Percentiles rank a stretch among this genome's conserved stretches.
These are phyloP conservation scores for Thyridium curvatum DNA, from an alignment of 2,329 filamentous ascomycete genomes.

Conservation along the genomic window DNA sequence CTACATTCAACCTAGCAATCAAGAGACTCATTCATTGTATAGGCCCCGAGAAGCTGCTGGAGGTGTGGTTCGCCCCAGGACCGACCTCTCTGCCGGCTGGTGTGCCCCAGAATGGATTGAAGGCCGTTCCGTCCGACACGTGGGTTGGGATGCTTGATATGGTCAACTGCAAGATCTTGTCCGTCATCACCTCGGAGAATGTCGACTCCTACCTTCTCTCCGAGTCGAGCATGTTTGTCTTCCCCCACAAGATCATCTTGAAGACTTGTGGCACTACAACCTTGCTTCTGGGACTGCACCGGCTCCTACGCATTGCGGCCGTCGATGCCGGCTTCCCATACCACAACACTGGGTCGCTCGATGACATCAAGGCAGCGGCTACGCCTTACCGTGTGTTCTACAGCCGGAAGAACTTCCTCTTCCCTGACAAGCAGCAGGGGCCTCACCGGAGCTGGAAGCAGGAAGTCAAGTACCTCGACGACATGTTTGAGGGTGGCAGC, in stretches of 20 bases:
- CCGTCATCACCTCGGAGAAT: conserved; percentile 85
- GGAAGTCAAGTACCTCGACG: conserved; percentile 88
- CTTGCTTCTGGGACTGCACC: conserved; percentile 79
- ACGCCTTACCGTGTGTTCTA: conserved; percentile 96
- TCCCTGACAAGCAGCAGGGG: conserved; percentile 87
- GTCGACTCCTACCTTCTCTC: conserved; percentile 96
- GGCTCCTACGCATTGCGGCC: conserved; percentile 87
- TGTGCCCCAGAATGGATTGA: conserved; percentile 71
- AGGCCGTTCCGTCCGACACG: conserved; percentile 72
- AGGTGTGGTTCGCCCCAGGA: conserved; percentile 94
- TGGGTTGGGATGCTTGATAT: conserved; percentile 98
- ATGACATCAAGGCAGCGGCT: conserved; percentile 68
- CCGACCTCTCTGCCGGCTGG: conserved; percentile 64
- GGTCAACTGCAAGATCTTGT: conserved; percentile 97
- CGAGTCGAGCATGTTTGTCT: conserved; percentile 99
- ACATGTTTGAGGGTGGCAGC: conserved; percentile 85
- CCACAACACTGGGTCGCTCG: conserved; percentile 58
- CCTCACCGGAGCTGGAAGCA: conserved; percentile 97
- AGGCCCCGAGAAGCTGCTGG: conserved; percentile 94
- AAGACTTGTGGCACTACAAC: conserved; percentile 99
- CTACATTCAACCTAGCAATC: background rate
- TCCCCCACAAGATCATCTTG: conserved; percentile 97
- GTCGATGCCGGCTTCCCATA: conserved; percentile 84
- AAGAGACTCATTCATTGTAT: conserved; percentile 5
- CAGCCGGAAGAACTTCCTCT: conserved; percentile 97